Percentiles rank a stretch among this genome's conserved stretches.
phyloP scores from a whole-genome alignment of 176 grass and related monocot genomes.

The Stipa capillata region DNA sequence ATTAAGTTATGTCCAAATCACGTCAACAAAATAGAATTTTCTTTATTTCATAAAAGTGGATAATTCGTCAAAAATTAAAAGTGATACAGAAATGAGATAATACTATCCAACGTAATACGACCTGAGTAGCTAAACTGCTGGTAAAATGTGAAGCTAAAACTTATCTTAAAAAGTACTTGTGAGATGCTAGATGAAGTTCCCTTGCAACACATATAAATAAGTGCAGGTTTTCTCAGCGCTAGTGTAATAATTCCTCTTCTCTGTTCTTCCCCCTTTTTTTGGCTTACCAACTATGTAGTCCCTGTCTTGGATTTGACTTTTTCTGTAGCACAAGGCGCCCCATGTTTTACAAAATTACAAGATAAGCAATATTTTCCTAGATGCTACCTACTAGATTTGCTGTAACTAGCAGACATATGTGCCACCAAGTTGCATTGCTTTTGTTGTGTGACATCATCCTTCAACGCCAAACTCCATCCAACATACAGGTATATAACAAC shows the following conservation, averaged over 20 bases:
- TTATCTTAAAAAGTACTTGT: neutral
- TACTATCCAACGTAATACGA: neutral
- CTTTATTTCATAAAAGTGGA: conserved; percentile 9
- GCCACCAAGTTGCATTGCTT: neutral
- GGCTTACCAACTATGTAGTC: neutral
- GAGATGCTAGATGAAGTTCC: neutral
- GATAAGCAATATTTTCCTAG: neutral
- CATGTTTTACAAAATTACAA: neutral
- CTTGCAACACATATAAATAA: neutral
- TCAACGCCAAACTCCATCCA: neutral
- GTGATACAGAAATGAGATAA: neutral
- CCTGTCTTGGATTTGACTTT: neutral
- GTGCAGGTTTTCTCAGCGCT: neutral
- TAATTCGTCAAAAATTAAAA: neutral
- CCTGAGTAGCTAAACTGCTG: neutral
- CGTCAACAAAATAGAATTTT: conserved; percentile 12
- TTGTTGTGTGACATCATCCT: neutral
- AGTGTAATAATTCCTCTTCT: neutral
- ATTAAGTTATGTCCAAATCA: conserved; percentile 21
- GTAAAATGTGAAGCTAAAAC: neutral
- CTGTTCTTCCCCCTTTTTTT: neutral
- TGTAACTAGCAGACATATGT: neutral
- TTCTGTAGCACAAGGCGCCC: neutral
- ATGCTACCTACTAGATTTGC: neutral
- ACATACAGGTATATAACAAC: neutral